Evolutionary conservation across 2,329 filamentous ascomycete genomes (phyloP).

Genomic region (Botrytis paeoniae): DNA sequence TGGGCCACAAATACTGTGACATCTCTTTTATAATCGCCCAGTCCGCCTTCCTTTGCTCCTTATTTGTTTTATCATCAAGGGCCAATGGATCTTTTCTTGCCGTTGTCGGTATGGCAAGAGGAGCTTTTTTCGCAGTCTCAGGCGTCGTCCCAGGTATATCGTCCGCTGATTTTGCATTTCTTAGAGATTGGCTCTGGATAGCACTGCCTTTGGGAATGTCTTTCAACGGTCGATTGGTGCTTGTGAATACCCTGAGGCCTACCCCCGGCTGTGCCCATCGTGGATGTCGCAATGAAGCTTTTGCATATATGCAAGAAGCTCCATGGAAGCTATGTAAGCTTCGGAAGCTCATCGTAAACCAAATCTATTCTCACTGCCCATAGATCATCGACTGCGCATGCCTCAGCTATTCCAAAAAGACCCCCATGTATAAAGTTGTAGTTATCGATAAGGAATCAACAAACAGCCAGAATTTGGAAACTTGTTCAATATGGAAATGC

Average conservation of each 20-base stretch:
- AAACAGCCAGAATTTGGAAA: background rate
- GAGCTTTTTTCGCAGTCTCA: slow-evolving; percentile 29
- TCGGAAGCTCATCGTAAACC: slow-evolving; percentile 34
- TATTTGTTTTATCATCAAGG: slow-evolving; percentile 63
- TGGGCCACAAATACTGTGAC: slow-evolving; percentile 94
- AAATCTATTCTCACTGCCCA: slow-evolving; percentile 15
- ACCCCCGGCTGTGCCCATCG: slow-evolving; percentile 28
- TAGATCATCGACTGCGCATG: slow-evolving; percentile 24
- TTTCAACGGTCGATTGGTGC: slow-evolving; percentile 27
- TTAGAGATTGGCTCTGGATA: slow-evolving; percentile 28
- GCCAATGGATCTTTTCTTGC: slow-evolving; percentile 55
- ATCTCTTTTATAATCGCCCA: slow-evolving; percentile 99
- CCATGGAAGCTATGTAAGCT: slow-evolving; percentile 30
- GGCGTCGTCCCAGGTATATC: slow-evolving; percentile 28
- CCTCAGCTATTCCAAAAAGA: slow-evolving; percentile 16
- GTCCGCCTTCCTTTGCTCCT: slow-evolving; percentile 93
- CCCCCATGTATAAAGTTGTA: slow-evolving; percentile 17
- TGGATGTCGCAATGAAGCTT: slow-evolving; percentile 26
- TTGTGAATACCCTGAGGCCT: slow-evolving; percentile 36
- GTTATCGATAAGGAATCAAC: slow-evolving; percentile 19
- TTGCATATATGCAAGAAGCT: slow-evolving; percentile 34
- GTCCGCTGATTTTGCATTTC: slow-evolving; percentile 26
- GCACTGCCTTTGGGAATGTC: slow-evolving; percentile 27
- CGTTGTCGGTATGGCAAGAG: slow-evolving; percentile 22
- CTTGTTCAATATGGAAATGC: background rate